Base-by-base conservation (phyloP, 768 basidiomycete species). In the Suillus brevipes region DNA sequence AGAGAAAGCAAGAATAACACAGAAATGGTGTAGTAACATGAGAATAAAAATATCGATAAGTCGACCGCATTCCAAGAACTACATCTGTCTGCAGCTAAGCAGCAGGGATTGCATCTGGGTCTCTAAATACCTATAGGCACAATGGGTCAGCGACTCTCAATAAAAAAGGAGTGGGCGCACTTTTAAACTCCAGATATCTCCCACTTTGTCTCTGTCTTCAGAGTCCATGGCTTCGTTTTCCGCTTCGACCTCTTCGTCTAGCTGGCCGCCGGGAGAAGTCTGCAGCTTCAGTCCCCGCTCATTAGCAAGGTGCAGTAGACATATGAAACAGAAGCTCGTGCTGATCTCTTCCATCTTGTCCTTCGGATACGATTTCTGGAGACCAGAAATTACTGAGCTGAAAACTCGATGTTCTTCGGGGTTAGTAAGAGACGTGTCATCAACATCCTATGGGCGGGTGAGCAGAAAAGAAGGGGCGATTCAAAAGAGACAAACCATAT, bases 291-390 rank as follows among this genome's bases (percentile, higher is more conserved):
- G 82, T 2, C 97, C 97, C 71, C 94, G 92, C 78, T 99, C 97
- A 74, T 99, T 99, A 20, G 97, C 97, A 52, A 99, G 79, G 80
- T 99, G 97, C 20, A 99, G 80, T 31, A 99, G 81, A 73, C 97
- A 99, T 75, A 99, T 99, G 81, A 99, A 99, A 76, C 97, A 99
- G 87, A 97, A 99, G 68, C 94, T 97, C 18, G 97, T 99, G 75
- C 95, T 97, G 74, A 99, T 97, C 68, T 99, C 97, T 47, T 91
- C 91, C 90, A 99, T 92, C 81, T 97, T 98, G 50, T 98, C 96
- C 65, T 80, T 79, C 0, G 97, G 95, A 76, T 99, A 99, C 7
- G 90, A 87, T 60, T 79, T 83, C 69, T 92, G 88, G 40, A 99
- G 83, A 20, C 88, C 88, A 2, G 88, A 84, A 69, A 99, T 92